Conservation (phyloP, 1,284 basidiomycete genomes). For the Puccinia coronata region DNA sequence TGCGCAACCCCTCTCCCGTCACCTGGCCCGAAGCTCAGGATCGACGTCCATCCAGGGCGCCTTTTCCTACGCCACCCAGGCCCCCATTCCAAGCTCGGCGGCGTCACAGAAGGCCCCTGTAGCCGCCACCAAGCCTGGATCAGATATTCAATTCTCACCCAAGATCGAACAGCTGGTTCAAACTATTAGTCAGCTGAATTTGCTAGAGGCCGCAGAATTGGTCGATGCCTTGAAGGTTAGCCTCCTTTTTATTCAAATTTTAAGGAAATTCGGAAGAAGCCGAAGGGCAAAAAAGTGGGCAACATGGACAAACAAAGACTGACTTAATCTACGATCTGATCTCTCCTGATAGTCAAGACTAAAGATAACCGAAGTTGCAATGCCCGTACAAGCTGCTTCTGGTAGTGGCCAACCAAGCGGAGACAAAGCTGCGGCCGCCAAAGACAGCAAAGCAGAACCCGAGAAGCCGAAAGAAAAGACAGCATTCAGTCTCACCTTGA, state of each 20-base stretch:
- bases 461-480: constrained; percentile 99
- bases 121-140: not conserved
- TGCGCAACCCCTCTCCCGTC: not conserved
- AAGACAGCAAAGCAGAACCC: constrained; percentile 60
- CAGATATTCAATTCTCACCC: constrained; percentile 59
- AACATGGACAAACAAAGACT: not conserved
- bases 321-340: not conserved
- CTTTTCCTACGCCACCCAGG: constrained; percentile 43
- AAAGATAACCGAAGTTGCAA: constrained; percentile 97
- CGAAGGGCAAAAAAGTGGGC: not conserved
- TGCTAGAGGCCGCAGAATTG: constrained; percentile 96
- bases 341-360: constrained; percentile 69
- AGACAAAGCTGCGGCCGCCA: constrained; percentile 65
- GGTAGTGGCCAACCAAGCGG: constrained; percentile 64
- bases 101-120: not conserved
- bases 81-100: constrained; percentile 29
- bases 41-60: not conserved
- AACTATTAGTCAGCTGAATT: constrained; percentile 83
- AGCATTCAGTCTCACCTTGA: constrained; percentile 89
- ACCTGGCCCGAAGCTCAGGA: not conserved
- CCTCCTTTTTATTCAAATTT: constrained; percentile 51
- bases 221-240: constrained; percentile 84
- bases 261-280: not conserved
- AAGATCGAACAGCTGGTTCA: constrained; percentile 84
- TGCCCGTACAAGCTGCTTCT: constrained; percentile 66